Percentiles rank a stretch among this genome's conserved stretches.
These are phyloP conservation scores for Pachyrhizus erosus DNA, from an alignment of 306 rosid species.

Conservation along the genomic window DNA sequence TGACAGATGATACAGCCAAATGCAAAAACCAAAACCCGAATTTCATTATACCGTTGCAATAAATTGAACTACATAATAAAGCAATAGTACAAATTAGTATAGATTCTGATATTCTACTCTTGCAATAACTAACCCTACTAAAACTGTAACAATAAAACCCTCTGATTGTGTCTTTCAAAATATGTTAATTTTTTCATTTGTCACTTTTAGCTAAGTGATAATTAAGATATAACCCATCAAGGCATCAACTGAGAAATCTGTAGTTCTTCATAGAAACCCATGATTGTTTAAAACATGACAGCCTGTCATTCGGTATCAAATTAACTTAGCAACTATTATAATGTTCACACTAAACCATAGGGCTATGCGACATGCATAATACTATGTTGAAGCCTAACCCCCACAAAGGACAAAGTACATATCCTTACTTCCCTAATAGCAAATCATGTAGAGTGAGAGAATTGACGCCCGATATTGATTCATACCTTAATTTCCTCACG, in stretches of 20 bases:
- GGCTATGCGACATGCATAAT: not conserved
- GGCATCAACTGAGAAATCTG: not conserved
- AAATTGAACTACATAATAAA: not conserved
- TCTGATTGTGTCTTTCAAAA: not conserved
- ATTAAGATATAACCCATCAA: not conserved
- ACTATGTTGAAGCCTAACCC: not conserved
- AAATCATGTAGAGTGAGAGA: slow-evolving; percentile 16
- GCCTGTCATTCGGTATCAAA: not conserved
- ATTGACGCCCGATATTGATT: not conserved
- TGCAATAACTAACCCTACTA: not conserved
- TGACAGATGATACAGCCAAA: slow-evolving; percentile 3
- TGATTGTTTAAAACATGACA: not conserved
- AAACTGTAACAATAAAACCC: slow-evolving; percentile 5
- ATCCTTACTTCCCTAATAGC: not conserved
- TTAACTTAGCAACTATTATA: not conserved
- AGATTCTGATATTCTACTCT: not conserved
- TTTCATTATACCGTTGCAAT: not conserved
- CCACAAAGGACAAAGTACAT: not conserved
- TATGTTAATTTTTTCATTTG: not conserved
- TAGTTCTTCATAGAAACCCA: slow-evolving; percentile 17
- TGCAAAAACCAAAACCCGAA: not conserved
- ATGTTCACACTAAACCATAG: not conserved
- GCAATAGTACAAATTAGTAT: slow-evolving; percentile 3
- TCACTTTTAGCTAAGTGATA: slow-evolving; percentile 33
- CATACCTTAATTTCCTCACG: slow-evolving; percentile 93